Evolutionary conservation across 768 basidiomycete genomes (phyloP).

Genomic region (Rickenella mellea): DNA sequence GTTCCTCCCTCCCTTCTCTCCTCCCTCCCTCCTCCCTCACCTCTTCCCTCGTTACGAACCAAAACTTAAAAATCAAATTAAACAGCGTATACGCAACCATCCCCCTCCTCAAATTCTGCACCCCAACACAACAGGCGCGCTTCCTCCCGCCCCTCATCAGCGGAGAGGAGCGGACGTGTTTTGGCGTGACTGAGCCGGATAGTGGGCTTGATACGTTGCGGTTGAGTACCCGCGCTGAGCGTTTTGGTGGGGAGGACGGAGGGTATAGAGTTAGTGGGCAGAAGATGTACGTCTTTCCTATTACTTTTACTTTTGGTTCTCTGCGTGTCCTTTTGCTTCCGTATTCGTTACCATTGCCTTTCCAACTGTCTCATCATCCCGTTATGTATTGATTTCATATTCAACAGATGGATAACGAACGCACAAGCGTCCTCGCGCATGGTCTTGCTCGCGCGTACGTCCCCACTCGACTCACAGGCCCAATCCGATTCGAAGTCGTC

Average conservation of each 20-base stretch:
- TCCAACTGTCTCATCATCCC: too few species aligned
- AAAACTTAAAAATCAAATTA: not conserved
- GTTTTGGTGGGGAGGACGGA: conserved; percentile 6
- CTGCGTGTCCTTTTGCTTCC: too few species aligned
- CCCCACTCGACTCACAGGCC: not conserved
- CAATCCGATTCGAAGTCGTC: conserved; percentile 5
- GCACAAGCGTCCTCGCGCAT: conserved; percentile 10
- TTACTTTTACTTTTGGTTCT: not conserved
- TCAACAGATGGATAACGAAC: conserved; percentile 5
- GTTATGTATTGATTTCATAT: not conserved
- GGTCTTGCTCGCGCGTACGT: conserved; percentile 11
- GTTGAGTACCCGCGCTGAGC: conserved; percentile 8
- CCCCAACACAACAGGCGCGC: conserved; percentile 4
- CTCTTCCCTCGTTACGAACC: too few species aligned
- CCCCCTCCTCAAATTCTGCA: conserved; percentile 4
- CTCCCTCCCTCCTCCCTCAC: too few species aligned
- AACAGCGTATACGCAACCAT: conserved; percentile 1
- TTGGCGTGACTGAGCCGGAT: conserved; percentile 13
- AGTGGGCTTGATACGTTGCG: conserved; percentile 11
- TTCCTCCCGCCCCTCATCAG: conserved; percentile 10
- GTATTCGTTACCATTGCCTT: too few species aligned
- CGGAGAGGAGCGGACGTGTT: conserved; percentile 9
- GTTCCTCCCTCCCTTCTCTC: too few species aligned
- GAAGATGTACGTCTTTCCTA: conserved; percentile 7
- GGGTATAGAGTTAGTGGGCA: conserved; percentile 11